Base-by-base conservation (phyloP, 805 yeast species). In the Sungouiella blattae region DNA sequence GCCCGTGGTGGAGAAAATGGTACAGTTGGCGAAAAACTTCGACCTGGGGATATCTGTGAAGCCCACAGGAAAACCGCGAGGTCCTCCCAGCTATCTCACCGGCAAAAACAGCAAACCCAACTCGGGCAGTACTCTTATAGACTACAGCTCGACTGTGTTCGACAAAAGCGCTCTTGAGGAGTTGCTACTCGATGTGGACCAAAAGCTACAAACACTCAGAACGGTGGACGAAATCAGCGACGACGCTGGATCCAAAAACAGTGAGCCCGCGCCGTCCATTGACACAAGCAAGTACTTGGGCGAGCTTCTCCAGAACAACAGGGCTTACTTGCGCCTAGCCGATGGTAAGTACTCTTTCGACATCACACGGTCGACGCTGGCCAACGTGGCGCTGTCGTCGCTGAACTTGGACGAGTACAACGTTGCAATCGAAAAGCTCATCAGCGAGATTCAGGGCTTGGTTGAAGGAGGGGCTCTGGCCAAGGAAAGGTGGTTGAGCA, bases 1-100 rank as follows among this genome's bases (percentile, higher is more conserved):
- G 32, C 73, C 72, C 2, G 40, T 62, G 9, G 44, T 67, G 16
- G 63, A 60, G 18, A 50, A 64, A 31, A 62, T 66, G 58, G 47
- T 46, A n/a, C 14, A 24, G 6, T 42, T 64, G 30, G 50, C 52
- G 3, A 39, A 35, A 14, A 47, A 47, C 17, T 62, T 59, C 40
- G 51, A 50, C 5, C 35, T 24, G 6, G 47, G 46, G 7, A 32
- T 60, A 2, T 32, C 40, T 15, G 43, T 40, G 11, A 33, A 28
- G 12, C 12, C 17, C 17, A 18, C 18, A 28, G 32, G 11, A 13
- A 26, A 21, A 15, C 39, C 18, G 31, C 18, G 14, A 24, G 16
- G 6, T 30, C 30, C 6, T 11, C 15, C 13, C 9, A 25, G 4
- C 11, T 15, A 23, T 3, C 22, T 21, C 23, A 23, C 37, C 6